A percentile compares a stretch with the other conserved stretches of the same genome.
Evolutionary conservation across 352 stramenopile genomes (phyloP).

Genomic region (Pythium vanterpoolii): DNA sequence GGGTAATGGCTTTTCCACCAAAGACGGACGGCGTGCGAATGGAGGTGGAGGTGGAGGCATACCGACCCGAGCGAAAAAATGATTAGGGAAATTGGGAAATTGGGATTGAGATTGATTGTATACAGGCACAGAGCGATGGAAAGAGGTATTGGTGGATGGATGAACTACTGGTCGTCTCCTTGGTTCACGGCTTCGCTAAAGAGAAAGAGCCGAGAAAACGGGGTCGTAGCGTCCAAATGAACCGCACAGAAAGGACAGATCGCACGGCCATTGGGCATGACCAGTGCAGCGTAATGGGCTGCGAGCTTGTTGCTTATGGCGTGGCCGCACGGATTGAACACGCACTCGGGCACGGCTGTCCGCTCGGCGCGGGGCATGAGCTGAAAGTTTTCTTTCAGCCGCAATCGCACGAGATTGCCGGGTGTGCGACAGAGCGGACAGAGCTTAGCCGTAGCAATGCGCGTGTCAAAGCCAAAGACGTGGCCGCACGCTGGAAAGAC

Average conservation of each 20-base stretch:
- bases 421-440: slow-evolving; percentile 68
- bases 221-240: slow-evolving; percentile 54
- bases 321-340: slow-evolving; percentile 83
- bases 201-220: slow-evolving; percentile 73
- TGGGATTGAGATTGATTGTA: not conserved
- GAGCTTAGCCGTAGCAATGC: slow-evolving; percentile 52
- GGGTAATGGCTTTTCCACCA: slow-evolving; percentile 18
- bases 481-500: slow-evolving; percentile 80
- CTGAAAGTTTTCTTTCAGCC: slow-evolving; percentile 77
- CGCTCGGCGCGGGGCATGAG: slow-evolving; percentile 57
- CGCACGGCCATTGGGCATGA: slow-evolving; percentile 71
- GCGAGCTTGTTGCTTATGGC: slow-evolving; percentile 66
- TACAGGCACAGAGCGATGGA: not conserved
- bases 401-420: slow-evolving; percentile 59
- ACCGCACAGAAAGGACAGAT: slow-evolving; percentile 83
- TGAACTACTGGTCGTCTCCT: not conserved
- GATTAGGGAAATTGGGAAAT: not conserved
- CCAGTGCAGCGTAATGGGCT: slow-evolving; percentile 48
- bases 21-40: slow-evolving; percentile 32
- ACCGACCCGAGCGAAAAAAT: slow-evolving; percentile 3
- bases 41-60: not conserved
- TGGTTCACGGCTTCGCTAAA: slow-evolving; percentile 30
- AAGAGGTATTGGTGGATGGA: not conserved
- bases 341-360: slow-evolving; percentile 61
- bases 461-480: slow-evolving; percentile 71